Base-by-base conservation (phyloP, 2,329 filamentous ascomycete species). In the Capronia coronata region DNA sequence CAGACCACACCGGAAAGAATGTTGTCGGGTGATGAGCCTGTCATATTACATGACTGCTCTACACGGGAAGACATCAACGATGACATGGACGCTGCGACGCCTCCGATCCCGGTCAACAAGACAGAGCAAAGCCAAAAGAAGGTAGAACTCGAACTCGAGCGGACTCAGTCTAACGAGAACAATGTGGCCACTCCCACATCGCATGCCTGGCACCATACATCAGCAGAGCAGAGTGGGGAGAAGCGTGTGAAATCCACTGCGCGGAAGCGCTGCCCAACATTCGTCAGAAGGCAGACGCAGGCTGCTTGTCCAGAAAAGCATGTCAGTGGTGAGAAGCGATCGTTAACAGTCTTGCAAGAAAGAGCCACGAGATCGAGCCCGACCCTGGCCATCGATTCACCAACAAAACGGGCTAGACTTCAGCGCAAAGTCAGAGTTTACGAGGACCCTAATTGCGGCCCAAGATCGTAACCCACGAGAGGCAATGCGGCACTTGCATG, bases 241-340 rank as follows among this genome's bases (percentile, higher is more conserved):
- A 40, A 22, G 22, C 38, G 29, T 16, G 41, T 25, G 22, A 40
- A 22, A 14, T 43, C 37, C 2, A 10, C 16, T 19, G 32, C 40
- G 14, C 10, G 48, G 37, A 49, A 48, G 14, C 51, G 43, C 6
- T 57, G 54, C 30, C 43, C 51, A n/a, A 57, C 51, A 5, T 57
- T 54, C 38, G 38, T 44, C 16, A 48, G 54, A n/a, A 53, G 54
- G 29, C 54, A 57, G 11, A 37, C 14, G 18, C 43, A 52, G 42
- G 45, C 48, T 18, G 23, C 27, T 7, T 18, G 42, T 27, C 43
- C 48, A 5, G 38, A 27, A 40, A 34, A 51, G 34, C 34, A 43
- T 10, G 13, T 47, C 6, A 49, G 43, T 21, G 34, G 16, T 11
- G 49, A 52, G 3, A 52, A 48, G 39, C 43, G 29, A 14, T 38